Percentiles rank a stretch among this genome's conserved stretches.
These are phyloP conservation scores for Calendula officinalis DNA, from an alignment of 129 eudicot species.

Conservation along the genomic window DNA sequence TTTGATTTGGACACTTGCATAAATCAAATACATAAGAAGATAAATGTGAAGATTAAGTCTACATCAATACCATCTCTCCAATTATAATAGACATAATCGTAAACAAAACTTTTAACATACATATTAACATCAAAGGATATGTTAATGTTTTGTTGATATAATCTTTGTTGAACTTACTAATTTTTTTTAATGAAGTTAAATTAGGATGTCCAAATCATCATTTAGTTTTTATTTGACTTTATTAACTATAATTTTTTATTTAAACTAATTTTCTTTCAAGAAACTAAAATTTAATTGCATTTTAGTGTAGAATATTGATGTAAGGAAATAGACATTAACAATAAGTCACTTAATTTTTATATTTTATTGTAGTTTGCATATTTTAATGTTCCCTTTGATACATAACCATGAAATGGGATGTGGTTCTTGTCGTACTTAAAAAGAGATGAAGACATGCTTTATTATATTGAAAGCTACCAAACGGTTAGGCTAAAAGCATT, in stretches of 20 bases:
- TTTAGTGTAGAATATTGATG: not conserved
- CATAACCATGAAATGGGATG: not conserved
- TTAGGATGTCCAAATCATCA: not conserved
- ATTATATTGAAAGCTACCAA: constrained; percentile 15
- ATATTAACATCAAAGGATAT: not conserved
- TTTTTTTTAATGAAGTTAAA: not conserved
- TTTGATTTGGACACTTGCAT: no score
- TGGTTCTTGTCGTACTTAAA: not conserved
- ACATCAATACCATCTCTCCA: no score
- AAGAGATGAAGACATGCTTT: not conserved
- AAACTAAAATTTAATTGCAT: not conserved
- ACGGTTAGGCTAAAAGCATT: constrained; percentile 30
- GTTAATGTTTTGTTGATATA: not conserved
- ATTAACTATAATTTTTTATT: no score
- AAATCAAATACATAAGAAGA: no score
- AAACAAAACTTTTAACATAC: not conserved
- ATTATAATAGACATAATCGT: not conserved
- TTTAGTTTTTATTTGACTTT: no score
- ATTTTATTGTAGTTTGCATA: not conserved
- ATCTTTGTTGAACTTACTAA: not conserved
- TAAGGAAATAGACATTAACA: not conserved
- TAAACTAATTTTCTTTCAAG: not conserved
- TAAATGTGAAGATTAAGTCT: no score
- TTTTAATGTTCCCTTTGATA: not conserved
- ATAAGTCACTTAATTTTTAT: not conserved